A percentile compares a stretch with the other conserved stretches of the same genome.
Evolutionary conservation across 2,329 filamentous ascomycete genomes (phyloP).

Genomic region (Pezicula radicicola): DNA sequence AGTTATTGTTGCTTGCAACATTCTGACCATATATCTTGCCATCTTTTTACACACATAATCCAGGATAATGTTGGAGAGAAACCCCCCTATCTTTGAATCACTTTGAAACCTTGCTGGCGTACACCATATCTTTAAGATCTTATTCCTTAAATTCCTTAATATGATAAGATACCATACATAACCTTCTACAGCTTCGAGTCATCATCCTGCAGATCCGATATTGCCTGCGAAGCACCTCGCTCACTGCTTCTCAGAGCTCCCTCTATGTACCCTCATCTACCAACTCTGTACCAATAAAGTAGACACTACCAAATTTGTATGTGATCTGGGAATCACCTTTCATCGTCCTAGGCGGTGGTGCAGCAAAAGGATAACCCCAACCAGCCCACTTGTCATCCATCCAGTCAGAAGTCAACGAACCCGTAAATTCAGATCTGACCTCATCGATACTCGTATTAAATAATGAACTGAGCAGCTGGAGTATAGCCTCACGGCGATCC

Average conservation of each 20-base stretch:
- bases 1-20: too few relatives aligned
- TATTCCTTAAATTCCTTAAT: too few relatives aligned
- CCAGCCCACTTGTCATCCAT: not conserved
- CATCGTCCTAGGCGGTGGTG: not conserved
- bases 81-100: too few relatives aligned
- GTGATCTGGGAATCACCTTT: constrained; percentile 15
- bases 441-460: not conserved
- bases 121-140: too few relatives aligned
- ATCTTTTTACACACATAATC: too few relatives aligned
- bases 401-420: not conserved
- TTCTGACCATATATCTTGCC: too few relatives aligned
- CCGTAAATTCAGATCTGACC: not conserved
- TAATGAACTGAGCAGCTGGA: not conserved
- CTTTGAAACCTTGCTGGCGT: too few relatives aligned
- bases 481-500: not conserved
- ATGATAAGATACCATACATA: too few relatives aligned
- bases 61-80: too few relatives aligned
- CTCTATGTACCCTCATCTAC: constrained; percentile 54
- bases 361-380: not conserved
- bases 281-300: constrained; percentile 55
- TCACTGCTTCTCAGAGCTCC: constrained; percentile 49
- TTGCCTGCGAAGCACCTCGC: constrained; percentile 34
- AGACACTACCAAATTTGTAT: constrained; percentile 31
- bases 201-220: too few relatives aligned
- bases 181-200: too few relatives aligned